These are phyloP conservation scores for Cercospora nicotianae DNA, from an alignment of 2,329 filamentous ascomycete genomes.

Conservation along the genomic window DNA sequence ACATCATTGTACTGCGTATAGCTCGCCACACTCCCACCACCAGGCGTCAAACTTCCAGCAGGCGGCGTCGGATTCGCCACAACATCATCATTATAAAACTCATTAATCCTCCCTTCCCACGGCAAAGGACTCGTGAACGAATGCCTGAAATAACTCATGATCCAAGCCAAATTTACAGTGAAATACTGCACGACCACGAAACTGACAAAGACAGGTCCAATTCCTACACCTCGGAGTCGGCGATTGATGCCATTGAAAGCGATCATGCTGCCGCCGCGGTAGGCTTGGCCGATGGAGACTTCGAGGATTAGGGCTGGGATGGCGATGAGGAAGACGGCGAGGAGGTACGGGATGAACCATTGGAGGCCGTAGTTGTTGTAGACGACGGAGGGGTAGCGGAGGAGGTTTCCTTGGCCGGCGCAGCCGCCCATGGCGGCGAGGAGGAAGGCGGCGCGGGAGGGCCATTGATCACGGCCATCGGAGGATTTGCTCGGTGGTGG, in stretches of 20 bases:
- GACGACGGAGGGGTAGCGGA: constrained; percentile 59
- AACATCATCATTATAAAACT: constrained; percentile 55
- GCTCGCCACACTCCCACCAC: constrained; percentile 42
- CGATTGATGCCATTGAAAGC: constrained; percentile 50
- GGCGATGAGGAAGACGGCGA: constrained; percentile 58
- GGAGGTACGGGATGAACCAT: constrained; percentile 62
- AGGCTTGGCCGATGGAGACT: constrained; percentile 55
- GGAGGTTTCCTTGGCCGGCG: constrained; percentile 58
- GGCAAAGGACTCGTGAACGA: constrained; percentile 58
- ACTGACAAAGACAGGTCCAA: constrained; percentile 55
- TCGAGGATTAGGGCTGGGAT: constrained; percentile 59
- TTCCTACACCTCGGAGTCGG: constrained; percentile 55
- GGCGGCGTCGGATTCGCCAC: constrained; percentile 51
- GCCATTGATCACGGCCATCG: constrained; percentile 56
- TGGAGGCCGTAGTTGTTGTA: constrained; percentile 63
- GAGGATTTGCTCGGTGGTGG: constrained; percentile 31
- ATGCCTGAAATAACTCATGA: constrained; percentile 59
- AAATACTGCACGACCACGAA: constrained; percentile 60
- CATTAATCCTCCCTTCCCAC: constrained; percentile 53
- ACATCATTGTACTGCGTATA: constrained; percentile 53
- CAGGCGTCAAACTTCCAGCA: constrained; percentile 37
- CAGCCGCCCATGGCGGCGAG: constrained; percentile 61
- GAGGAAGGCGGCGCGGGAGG: constrained; percentile 56
- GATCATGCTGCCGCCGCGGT: constrained; percentile 40
- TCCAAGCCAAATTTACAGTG: constrained; percentile 58